Evolutionary conservation across 176 grass and related monocot genomes (phyloP), one percentile per base, ranked within the genome.

Genomic region (Oryza punctata): DNA sequence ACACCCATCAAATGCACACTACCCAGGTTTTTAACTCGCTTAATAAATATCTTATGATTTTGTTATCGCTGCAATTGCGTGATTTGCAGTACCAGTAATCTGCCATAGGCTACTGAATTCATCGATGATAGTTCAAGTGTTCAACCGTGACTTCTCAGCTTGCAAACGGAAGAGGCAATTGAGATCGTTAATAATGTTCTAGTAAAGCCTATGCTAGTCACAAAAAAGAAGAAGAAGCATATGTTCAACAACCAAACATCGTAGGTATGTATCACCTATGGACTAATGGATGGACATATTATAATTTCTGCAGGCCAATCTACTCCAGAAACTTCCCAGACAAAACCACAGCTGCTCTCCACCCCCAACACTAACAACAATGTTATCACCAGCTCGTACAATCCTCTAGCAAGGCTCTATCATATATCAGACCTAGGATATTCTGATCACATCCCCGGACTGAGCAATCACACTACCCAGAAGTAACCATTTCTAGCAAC

Each of bases 371-470:
- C 78, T 27, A 83, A 46, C 47, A 86, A 82, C 78, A 57, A 77
- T 49, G 63, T 11, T 59, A 75, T 30, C 14, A 18, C 12, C 27
- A 77, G 28, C 13, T 19, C 27, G n/a, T 73, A n/a, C 33, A 89
- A 75, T 13, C 27, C 33, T 65, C 65, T 21, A 40, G 49, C 18
- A 18, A 26, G 63, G 10, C n/a, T 54, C 47, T 33, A 32, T 81
- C 70, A 30, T 24, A 63, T 27, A 57, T 57, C 52, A 57, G 5
- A 46, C 1, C 37, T 1, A 19, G 83, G 72, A 90, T 90, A 90
- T 90, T 49, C 79, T 47, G 78, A 50, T 73, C 84, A 82, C 74
- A 86, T 86, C 75, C 73, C 15, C 21, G 73, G 38, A 63, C 18
- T 38, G 10, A 75, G 29, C 25, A 38, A 69, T 25, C 57, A 19